Base-by-base conservation (phyloP, 805 yeast genomes). In the Candida krabiensis region DNA sequence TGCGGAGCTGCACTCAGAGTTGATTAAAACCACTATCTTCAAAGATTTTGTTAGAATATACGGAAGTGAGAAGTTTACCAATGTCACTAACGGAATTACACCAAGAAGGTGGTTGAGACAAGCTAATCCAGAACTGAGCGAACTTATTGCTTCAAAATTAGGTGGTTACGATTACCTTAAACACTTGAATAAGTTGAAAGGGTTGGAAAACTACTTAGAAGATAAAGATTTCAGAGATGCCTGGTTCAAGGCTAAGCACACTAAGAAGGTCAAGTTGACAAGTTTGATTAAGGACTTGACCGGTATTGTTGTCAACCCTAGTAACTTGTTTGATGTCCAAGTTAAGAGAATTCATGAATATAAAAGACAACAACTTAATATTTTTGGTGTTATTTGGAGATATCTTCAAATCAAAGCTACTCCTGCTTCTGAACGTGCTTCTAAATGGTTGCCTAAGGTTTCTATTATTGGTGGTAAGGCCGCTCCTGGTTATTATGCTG, bases 401-500 rank as follows among this genome's bases (percentile, higher is more conserved):
- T 89, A 90, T 62, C 66, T 90, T 46, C 72, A 75, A 47, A 81
- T 89, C 63, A 88, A 88, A 67, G 69, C 75, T 32, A 69, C 86
- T 47, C 64, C 86, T 24, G 68, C 74, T 8, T 76, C 75, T 39
- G 83, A 87, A 64, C 71, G 84, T 55, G 69, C 71, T 30, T 53
- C 62, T 46, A 75, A 77, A 55, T 79, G 74, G 61, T 75, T 79
- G 42, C 82, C 96, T 43, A 86, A 83, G 58, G 93, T 86, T 40
- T 75, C 80, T 29, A 76, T 89, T 44, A 80, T 90, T 63, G 97
- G 97, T 50, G 97, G 97, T 59, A 89, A 90, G 66, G 85, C 95
- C 43, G 97, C 97, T 9, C 97, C 97, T n/a, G 97, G 97, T 49
- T 89, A 89, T 63, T 89, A 86, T 68, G 86, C 89, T 80, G 97